phyloP scores from a whole-genome alignment of 2,329 filamentous ascomycete genomes.

The Paracorniculantispora psalliotae region DNA sequence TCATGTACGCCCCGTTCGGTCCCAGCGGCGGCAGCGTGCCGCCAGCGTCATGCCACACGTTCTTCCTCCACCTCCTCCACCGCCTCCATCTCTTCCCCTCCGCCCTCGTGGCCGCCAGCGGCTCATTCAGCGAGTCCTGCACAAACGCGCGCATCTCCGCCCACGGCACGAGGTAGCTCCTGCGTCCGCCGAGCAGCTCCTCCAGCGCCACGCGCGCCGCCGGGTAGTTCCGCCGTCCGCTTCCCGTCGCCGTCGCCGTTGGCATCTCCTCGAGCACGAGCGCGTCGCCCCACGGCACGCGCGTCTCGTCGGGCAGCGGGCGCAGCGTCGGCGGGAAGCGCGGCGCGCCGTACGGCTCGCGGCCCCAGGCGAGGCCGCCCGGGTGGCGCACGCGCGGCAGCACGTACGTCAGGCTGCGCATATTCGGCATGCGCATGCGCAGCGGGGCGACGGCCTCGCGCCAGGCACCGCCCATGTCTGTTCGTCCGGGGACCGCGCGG shows the following conservation, averaged over 20 bases:
- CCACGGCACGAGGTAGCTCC: neutral
- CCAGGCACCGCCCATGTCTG: neutral
- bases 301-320: neutral
- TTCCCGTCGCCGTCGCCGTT: neutral
- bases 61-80: neutral
- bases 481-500: neutral
- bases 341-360: conserved; percentile 5
- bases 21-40: neutral
- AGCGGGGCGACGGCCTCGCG: neutral
- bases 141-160: neutral
- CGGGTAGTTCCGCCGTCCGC: neutral
- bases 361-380: neutral
- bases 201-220: neutral
- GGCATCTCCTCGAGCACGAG: neutral
- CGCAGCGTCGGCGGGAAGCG: neutral
- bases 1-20: too few relatives aligned
- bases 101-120: too few relatives aligned
- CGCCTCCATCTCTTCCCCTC: neutral
- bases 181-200: neutral
- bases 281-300: neutral
- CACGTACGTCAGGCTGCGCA: conserved; percentile 8
- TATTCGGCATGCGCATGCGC: conserved; percentile 1
- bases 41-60: neutral
- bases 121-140: neutral
- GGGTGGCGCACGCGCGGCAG: neutral